Conservation (phyloP, 2,329 filamentous ascomycete species). For the Fusarium coicis region DNA sequence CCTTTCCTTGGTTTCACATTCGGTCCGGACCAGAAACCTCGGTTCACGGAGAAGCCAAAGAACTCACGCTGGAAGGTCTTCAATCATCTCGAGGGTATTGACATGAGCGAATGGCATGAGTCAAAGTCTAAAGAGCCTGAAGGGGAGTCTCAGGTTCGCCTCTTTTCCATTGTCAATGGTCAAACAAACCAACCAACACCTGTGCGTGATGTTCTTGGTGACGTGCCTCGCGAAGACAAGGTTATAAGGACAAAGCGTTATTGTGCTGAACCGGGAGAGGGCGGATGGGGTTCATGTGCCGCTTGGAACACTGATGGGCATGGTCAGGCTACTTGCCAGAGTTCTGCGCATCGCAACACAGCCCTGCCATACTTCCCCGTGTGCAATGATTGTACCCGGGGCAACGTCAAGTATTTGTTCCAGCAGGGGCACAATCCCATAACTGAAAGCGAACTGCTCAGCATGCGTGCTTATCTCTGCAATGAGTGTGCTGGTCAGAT, state of each 20-base stretch:
- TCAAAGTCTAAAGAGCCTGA: not conserved
- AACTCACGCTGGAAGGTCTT: slow-evolving; percentile 33
- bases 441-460: slow-evolving; percentile 39
- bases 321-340: slow-evolving; percentile 32
- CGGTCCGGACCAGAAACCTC: not conserved
- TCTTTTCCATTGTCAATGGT: slow-evolving; percentile 22
- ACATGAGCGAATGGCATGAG: slow-evolving; percentile 35
- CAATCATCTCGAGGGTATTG: slow-evolving; percentile 31
- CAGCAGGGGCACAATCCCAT: slow-evolving; percentile 13
- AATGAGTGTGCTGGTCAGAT: slow-evolving; percentile 39
- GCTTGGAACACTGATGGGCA: not conserved
- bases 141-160: not conserved
- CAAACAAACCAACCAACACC: slow-evolving; percentile 8
- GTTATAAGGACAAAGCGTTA: not conserved
- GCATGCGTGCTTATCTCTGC: slow-evolving; percentile 53
- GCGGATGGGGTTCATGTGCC: slow-evolving; percentile 22
- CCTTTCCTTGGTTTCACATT: slow-evolving; percentile 30
- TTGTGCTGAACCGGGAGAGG: slow-evolving; percentile 32
- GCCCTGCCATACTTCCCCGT: slow-evolving; percentile 32
- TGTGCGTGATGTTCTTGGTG: slow-evolving; percentile 24
- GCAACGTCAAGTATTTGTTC: slow-evolving; percentile 33
- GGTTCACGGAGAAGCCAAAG: not conserved
- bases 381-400: slow-evolving; percentile 42
- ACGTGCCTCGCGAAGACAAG: slow-evolving; percentile 11
- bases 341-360: slow-evolving; percentile 23